phyloP scores from a whole-genome alignment of 1,284 basidiomycete genomes.

The Cryptococcus sp. region DNA sequence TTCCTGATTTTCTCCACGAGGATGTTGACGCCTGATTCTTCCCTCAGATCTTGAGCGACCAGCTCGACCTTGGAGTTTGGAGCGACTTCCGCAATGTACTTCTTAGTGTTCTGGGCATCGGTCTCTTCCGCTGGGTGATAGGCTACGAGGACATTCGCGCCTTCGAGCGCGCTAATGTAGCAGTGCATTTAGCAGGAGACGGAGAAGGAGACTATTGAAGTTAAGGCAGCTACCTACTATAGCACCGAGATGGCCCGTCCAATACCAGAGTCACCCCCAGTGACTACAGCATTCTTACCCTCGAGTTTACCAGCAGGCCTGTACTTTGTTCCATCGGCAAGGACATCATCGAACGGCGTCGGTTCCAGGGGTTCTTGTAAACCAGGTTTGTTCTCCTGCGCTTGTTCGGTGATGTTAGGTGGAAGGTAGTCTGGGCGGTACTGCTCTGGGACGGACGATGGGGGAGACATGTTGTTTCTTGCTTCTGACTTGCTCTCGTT shows the following conservation, averaged over 20 bases:
- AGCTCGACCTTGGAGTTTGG: conserved; percentile 55
- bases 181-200: neutral
- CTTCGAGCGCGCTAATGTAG: conserved; percentile 58
- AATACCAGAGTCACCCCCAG: conserved; percentile 56
- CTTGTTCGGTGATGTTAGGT: conserved; percentile 39
- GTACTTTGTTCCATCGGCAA: conserved; percentile 56
- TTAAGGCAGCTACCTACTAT: conserved; percentile 25
- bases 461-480: conserved; percentile 33
- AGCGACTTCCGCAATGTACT: conserved; percentile 49
- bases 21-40: conserved; percentile 55
- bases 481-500: too few species aligned
- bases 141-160: conserved; percentile 61
- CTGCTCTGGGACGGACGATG: conserved; percentile 43
- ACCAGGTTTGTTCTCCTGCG: conserved; percentile 45
- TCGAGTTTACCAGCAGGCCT: conserved; percentile 54
- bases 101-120: conserved; percentile 56
- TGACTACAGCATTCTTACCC: conserved; percentile 53
- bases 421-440: conserved; percentile 46
- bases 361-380: conserved; percentile 49
- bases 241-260: conserved; percentile 50
- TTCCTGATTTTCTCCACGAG: conserved; percentile 57
- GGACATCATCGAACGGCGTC: conserved; percentile 58
- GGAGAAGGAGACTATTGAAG: neutral
- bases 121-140: conserved; percentile 59
- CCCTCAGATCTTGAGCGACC: conserved; percentile 56